Percentiles rank a stretch among this genome's conserved stretches.
These are phyloP conservation scores for Phytopythium mirpurense DNA, from an alignment of 352 stramenopile genomes.

Conservation along the genomic window DNA sequence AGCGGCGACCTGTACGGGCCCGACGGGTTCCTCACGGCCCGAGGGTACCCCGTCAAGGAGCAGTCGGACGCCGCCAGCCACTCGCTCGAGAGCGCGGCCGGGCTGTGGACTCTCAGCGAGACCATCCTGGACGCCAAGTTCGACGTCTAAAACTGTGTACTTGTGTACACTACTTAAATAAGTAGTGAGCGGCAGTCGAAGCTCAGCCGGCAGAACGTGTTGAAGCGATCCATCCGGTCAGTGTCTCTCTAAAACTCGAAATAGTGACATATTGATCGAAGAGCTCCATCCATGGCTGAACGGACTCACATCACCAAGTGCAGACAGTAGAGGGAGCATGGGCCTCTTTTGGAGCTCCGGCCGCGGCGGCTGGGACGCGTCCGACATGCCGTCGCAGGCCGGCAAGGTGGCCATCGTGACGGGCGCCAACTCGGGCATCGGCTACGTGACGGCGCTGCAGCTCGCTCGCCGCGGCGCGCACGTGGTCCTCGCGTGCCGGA, in stretches of 20 bases:
- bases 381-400: constrained; percentile 11
- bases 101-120: constrained; percentile 52
- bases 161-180: too few species aligned
- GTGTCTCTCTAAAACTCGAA: too few species aligned
- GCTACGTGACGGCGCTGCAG: constrained; percentile 36
- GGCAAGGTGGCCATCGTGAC: constrained; percentile 58
- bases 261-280: too few species aligned
- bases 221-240: too few species aligned
- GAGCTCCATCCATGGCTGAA: too few species aligned
- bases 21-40: constrained; percentile 29
- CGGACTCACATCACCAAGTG: too few species aligned
- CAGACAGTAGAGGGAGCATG: not conserved
- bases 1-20: constrained; percentile 51
- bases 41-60: constrained; percentile 41
- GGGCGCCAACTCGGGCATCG: constrained; percentile 60
- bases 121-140: constrained; percentile 27
- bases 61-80: constrained; percentile 26
- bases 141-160: constrained; percentile 8
- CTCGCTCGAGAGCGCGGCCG: constrained; percentile 26
- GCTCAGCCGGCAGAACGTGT: too few species aligned
- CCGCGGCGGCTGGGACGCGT: constrained; percentile 19
- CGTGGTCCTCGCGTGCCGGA: constrained; percentile 29
- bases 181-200: too few species aligned
- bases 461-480: constrained; percentile 13
- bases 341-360: not conserved